A percentile compares a stretch with the other conserved stretches of the same genome.
phyloP scores from a whole-genome alignment of 1,139 yeast species.

The Geotrichum phurueaensis region DNA sequence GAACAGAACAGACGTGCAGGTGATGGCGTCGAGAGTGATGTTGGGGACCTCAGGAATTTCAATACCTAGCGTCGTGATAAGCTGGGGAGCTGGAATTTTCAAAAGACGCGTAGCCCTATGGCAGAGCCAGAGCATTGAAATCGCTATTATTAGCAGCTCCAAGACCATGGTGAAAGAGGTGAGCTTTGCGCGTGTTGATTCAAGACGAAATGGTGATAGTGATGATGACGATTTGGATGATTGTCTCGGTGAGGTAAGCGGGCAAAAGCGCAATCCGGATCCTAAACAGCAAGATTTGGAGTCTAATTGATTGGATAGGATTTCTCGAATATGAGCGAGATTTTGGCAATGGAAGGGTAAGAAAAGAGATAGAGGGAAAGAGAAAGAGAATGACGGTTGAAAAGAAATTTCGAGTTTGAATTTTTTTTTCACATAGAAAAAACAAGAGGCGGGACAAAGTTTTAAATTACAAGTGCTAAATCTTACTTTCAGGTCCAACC shows the following conservation, averaged over 20 bases:
- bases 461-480: background rate
- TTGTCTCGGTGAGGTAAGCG: background rate
- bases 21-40: conserved; percentile 51
- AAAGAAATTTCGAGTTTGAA: background rate
- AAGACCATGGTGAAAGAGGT: conserved; percentile 7
- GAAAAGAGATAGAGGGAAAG: background rate
- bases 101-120: conserved; percentile 42
- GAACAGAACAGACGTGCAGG: conserved; percentile 44
- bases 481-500: background rate
- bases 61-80: conserved; percentile 47
- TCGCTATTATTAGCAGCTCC: conserved; percentile 22
- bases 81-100: conserved; percentile 45
- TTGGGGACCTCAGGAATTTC: conserved; percentile 54
- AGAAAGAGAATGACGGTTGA: background rate
- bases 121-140: conserved; percentile 47
- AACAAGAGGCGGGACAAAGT: background rate
- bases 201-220: background rate
- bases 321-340: background rate
- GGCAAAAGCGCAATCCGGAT: background rate
- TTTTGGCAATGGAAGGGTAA: background rate
- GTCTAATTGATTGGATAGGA: background rate
- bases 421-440: background rate
- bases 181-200: background rate
- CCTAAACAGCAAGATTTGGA: background rate
- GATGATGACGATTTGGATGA: background rate